phyloP scores from a whole-genome alignment of 148 eudicot species.

The Pouteria glomerata region DNA sequence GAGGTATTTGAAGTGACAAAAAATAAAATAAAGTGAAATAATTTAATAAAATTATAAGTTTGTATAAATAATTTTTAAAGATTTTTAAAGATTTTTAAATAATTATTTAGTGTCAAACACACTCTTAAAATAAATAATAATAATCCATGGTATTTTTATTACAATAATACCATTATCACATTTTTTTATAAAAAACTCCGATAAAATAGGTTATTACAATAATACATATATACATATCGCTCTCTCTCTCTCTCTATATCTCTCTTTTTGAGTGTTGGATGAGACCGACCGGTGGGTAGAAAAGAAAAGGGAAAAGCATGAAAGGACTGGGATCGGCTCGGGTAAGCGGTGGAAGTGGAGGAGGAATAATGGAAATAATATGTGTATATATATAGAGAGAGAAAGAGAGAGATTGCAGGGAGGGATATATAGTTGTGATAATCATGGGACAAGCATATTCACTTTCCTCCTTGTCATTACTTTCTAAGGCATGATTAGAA shows the following conservation, averaged over 20 bases:
- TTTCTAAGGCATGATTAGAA: slow-evolving; percentile 39
- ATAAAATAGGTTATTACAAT: no score
- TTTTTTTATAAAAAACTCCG: no score
- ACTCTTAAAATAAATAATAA: no score
- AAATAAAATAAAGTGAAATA: no score
- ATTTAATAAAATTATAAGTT: no score
- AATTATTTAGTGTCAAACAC: no score
- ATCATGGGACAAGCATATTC: slow-evolving; percentile 28
- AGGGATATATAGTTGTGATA: slow-evolving; percentile 5
- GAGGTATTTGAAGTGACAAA: no score
- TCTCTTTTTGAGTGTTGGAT: not conserved
- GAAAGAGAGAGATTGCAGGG: slow-evolving; percentile 4
- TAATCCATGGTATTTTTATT: no score
- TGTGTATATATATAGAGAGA: slow-evolving; percentile 1
- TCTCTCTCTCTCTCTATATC: no score
- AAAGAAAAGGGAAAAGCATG: slow-evolving; percentile 22
- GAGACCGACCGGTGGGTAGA: slow-evolving; percentile 3
- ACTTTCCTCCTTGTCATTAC: slow-evolving; percentile 49
- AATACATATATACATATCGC: not conserved
- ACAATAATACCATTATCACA: no score
- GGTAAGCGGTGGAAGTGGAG: slow-evolving; percentile 32
- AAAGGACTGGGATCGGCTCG: slow-evolving; percentile 22
- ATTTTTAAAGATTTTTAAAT: no score
- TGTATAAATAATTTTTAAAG: no score
- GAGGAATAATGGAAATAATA: slow-evolving; percentile 18